Evolutionary conservation across 176 grass and related monocot genomes (phyloP), one percentile per base, ranked within the genome.

Genomic region (Triticum urartu): DNA sequence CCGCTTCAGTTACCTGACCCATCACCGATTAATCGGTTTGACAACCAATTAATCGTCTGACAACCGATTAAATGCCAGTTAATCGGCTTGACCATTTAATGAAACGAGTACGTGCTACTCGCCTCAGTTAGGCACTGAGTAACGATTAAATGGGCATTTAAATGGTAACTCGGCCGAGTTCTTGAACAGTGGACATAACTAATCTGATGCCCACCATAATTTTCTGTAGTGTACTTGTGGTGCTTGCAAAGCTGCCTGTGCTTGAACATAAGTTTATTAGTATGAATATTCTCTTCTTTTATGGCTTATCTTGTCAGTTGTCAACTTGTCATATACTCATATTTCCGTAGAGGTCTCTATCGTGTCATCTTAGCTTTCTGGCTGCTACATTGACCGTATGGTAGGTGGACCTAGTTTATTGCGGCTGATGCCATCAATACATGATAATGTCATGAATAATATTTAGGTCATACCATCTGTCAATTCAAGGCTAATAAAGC

Each of bases 241-340:
- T 80, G 18, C 32, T 68, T 54, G 42, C 25, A 15, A 22, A 76
- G 33, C 5, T 35, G 0, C 25, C 3, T 64, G 6, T 74, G 9
- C 60, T 47, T 4, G 9, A 24, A 62, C 15, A 17, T 43, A 43
- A 56, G 34, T 17, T 84, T 84, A 32, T 17, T 7, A 64, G 34
- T 39, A 38, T 74, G 68, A 30, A 21, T 34, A n/a, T 77, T 7
- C 5, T 54, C 21, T 85, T 78, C 43, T 58, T 30, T 12, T 39
- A 39, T 78, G 80, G 3, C 28, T 80, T 39, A 50, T 60, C 54
- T 50, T 87, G 33, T 72, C 52, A 74, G 68, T 42, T 83, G 22
- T 74, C 22, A 64, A 87, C 26, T 54, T 81, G 21, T n/a, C 13
- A 62, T 78, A 26, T 26, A 20, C 43, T 18, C 0, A 25, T 30